Evolutionary conservation across 345 rosid species (phyloP), one percentile per base, ranked within the genome.

Genomic region (Murraya paniculata): DNA sequence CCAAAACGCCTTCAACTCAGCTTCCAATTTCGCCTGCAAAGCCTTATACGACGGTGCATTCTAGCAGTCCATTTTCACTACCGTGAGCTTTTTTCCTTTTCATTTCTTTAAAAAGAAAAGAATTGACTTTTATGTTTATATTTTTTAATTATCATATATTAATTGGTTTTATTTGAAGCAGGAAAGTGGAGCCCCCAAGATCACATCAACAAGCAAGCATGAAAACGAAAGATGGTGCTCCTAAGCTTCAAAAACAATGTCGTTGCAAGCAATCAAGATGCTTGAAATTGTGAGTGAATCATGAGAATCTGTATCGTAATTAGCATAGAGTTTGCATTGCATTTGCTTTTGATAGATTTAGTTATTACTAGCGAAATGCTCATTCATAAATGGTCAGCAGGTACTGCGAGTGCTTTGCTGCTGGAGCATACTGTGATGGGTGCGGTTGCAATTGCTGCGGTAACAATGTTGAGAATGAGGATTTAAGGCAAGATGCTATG

Each of bases 371-470:
- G 73, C 50, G 10, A 74, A 31, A 64, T 31, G 35, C 50, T 45
- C 3, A 45, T 45, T 45, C 50, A 13, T 45, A 45, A 76, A 73
- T 76, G 73, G 64, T 68, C 84, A 87, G 56, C 84, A 87, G 90
- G 87, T 88, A 91, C 57, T 89, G 92, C 66, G 87, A 79, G 56
- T 89, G 92, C 79, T 89, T 90, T 81, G 82, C 90, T 57, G 84
- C 88, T 31, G 90, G 90, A 73, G 81, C 61, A 72, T 84, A 79
- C 7, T 91, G 94, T 62, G 88, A 58, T 73, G 89, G 85, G 58
- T 91, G 92, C 79, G 74, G 76, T 39, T 91, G 90, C 80, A 75
- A 35, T 78, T 73, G 77, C 77, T 91, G 91, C 35, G 74, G 75
- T 55, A 91, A 91, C 72, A 85, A 82, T 60, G 25, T 85, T 65